A percentile compares a stretch with the other conserved stretches of the same genome.
phyloP scores from a whole-genome alignment of 768 basidiomycete genomes.

The Neoboletus magnificus region DNA sequence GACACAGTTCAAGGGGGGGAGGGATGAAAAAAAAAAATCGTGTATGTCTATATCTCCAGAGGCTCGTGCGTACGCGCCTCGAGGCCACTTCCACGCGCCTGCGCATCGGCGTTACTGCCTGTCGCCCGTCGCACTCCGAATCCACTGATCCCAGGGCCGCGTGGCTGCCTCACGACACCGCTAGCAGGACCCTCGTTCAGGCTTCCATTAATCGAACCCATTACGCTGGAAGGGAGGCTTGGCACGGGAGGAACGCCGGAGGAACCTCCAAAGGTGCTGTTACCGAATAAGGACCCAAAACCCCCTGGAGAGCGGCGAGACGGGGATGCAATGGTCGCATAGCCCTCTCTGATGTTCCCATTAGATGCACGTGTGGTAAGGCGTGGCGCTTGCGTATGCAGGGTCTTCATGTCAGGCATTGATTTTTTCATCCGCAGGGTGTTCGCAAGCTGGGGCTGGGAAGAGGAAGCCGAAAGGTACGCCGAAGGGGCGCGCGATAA shows the following conservation, averaged over 20 bases:
- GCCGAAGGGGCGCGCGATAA: conserved; percentile 80
- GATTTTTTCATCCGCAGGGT: conserved; percentile 92
- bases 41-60: conserved; percentile 61
- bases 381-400: conserved; percentile 76
- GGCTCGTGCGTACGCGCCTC: conserved; percentile 86
- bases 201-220: conserved; percentile 43
- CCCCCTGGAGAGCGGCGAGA: conserved; percentile 71
- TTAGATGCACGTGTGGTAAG: conserved; percentile 79
- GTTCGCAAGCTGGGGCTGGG: conserved; percentile 40
- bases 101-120: conserved; percentile 35
- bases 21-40: neutral
- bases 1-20: neutral
- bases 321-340: conserved; percentile 82
- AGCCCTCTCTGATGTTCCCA: conserved; percentile 83
- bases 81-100: conserved; percentile 60
- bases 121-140: conserved; percentile 56
- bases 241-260: conserved; percentile 71
- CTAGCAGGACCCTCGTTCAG: conserved; percentile 34
- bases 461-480: conserved; percentile 59
- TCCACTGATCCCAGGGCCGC: conserved; percentile 77
- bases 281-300: conserved; percentile 69
- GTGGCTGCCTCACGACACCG: conserved; percentile 79
- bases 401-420: conserved; percentile 95
- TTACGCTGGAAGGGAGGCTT: conserved; percentile 59
- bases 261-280: conserved; percentile 36